Base-by-base conservation (phyloP, 1,284 basidiomycete species). In the Apiotrichum sp. region DNA sequence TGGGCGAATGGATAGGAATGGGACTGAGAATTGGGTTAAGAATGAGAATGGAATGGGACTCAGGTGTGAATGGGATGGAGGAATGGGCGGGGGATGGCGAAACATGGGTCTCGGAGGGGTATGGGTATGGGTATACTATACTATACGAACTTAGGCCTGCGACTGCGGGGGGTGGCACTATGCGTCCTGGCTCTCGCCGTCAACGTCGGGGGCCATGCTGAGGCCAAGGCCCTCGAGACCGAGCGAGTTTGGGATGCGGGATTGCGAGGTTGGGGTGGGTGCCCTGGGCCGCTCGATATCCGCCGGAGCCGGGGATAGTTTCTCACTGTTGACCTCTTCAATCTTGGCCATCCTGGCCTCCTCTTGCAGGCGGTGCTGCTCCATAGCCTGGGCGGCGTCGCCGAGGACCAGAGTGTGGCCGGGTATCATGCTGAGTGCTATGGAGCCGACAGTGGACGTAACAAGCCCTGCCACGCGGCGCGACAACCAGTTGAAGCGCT, bases 401-500 rank as follows among this genome's bases (percentile, higher is more conserved):
- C 57, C 58, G 36, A 62, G 44, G 8, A 57, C 41, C 4, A 59
- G 55, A 7, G 53, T 53, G 35, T 58, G 57, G 29, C 50, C 55
- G 3, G 64, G 61, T 1, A 65, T 13, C 8, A 65, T 29, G 6
- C 56, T 54, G 47, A 69, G 36, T 2, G 63, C 62, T 6, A 68
- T 43, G 0, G 55, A 52, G 13, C 71, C 71, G 1, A 72, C 40
- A 1, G 60, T 58, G 16, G 65, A 62, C 4, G 64, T 61, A 10
- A 71, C 55, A 4, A 70, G 45, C 5, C 72, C 72, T 1, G 65
- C 63, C 4, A 72, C 3, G 7, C 65, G 65, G 4, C 70, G 43
- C 0, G 67, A 66, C 14, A 72, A 44, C 65, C 69, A 69, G 31
- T 57, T 62, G 44, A 72, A 45, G 11, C 67, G 62, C 52, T 69